These are phyloP conservation scores for Astrocystis sublimbata DNA, from an alignment of 495 filamentous ascomycete species.

Conservation along the genomic window DNA sequence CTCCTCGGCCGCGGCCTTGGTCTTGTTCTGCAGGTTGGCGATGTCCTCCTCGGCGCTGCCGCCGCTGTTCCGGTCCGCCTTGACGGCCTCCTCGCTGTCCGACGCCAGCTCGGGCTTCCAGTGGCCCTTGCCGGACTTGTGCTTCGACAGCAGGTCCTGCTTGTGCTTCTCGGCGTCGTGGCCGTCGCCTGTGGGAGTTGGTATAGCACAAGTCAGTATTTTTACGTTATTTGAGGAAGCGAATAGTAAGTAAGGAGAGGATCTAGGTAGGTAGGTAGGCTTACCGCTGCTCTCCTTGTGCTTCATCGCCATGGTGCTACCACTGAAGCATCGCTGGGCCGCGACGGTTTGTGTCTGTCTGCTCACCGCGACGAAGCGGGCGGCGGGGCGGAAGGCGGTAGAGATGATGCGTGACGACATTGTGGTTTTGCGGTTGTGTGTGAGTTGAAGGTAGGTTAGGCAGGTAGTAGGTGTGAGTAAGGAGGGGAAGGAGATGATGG, in stretches of 20 bases:
- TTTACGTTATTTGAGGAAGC: no score
- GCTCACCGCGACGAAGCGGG: constrained; percentile 5
- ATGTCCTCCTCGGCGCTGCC: constrained; percentile 35
- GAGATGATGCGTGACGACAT: constrained; percentile 19
- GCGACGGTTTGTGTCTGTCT: constrained; percentile 13
- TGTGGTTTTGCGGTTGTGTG: neutral
- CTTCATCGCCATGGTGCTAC: constrained; percentile 23
- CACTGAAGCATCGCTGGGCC: constrained; percentile 23
- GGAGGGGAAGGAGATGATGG: no score
- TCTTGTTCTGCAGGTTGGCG: constrained; percentile 51
- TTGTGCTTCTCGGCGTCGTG: constrained; percentile 68
- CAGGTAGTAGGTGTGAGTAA: neutral
- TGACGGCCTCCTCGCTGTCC: constrained; percentile 77
- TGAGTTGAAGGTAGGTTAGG: neutral
- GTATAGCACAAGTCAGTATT: no score
- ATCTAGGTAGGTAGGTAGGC: neutral
- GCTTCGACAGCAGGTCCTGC: constrained; percentile 65
- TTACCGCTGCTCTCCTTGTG: constrained; percentile 35
- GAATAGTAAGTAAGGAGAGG: constrained; percentile 12
- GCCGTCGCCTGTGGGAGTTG: constrained; percentile 30
- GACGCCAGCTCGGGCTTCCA: constrained; percentile 82
- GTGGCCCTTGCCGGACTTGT: constrained; percentile 72
- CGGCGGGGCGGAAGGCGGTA: constrained; percentile 7
- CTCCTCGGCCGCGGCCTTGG: constrained; percentile 52
- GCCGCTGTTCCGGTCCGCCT: constrained; percentile 44